Percentiles rank a stretch among this genome's conserved stretches.
Conservation (phyloP, 2,329 filamentous ascomycete species). For the Verticillium nubilum region DNA sequence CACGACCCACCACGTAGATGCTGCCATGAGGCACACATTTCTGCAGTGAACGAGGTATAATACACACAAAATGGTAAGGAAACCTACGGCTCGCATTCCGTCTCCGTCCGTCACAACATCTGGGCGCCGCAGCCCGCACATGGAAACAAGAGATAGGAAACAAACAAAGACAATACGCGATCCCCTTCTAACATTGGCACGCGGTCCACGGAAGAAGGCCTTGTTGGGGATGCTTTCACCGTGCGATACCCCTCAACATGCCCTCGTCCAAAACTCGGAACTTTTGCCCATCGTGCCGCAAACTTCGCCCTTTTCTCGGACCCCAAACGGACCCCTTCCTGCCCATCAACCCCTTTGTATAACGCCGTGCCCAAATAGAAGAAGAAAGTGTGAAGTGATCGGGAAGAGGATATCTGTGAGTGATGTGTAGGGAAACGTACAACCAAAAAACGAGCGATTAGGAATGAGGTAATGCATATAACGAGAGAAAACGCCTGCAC, state of each 20-base stretch:
- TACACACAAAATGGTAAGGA: constrained; percentile 5
- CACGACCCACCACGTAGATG: background rate
- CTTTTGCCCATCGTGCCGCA: background rate
- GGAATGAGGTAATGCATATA: constrained; percentile 6
- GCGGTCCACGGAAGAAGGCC: background rate
- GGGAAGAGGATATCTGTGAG: constrained; percentile 1
- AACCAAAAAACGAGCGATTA: constrained; percentile 10
- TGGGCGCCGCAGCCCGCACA: background rate
- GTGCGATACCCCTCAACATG: background rate
- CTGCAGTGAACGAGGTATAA: constrained; percentile 11
- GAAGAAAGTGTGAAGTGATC: background rate
- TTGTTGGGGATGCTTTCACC: background rate
- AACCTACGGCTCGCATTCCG: background rate
- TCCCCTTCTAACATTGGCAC: background rate
- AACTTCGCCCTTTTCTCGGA: background rate
- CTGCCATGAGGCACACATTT: constrained; percentile 7
- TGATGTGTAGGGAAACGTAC: background rate
- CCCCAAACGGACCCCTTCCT: constrained; percentile 1
- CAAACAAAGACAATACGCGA: background rate
- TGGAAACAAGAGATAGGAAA: background rate
- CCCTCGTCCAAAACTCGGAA: background rate
- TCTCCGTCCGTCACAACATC: background rate
- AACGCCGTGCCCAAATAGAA: constrained; percentile 5
- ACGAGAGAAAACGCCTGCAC: constrained; percentile 14
- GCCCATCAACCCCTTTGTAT: constrained; percentile 6